Percentiles rank a stretch among this genome's conserved stretches.
Conservation (phyloP, 2,329 filamentous ascomycete genomes). For the Kalmusia sp. region DNA sequence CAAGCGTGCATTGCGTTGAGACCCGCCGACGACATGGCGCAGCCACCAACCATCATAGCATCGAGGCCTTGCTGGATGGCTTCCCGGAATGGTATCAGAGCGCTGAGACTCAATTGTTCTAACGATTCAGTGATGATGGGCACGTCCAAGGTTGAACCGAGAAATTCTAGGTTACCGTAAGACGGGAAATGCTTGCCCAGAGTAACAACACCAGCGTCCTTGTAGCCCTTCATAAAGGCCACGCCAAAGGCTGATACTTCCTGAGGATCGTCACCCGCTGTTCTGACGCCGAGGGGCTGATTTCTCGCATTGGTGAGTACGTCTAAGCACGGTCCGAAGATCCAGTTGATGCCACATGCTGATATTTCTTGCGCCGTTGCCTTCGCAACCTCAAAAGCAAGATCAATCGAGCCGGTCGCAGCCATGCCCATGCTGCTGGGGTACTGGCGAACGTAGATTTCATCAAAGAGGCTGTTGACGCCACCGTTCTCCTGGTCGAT, state of each 20-base stretch:
- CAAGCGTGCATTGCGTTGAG: conserved; percentile 97
- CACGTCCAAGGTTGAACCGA: conserved; percentile 88
- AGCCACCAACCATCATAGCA: conserved; percentile 94
- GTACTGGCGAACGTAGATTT: conserved; percentile 94
- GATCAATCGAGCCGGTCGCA: conserved; percentile 83
- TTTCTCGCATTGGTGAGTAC: conserved; percentile 92
- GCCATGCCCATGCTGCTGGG: conserved; percentile 96
- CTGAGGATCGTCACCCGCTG: conserved; percentile 90
- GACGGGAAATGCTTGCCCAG: conserved; percentile 97
- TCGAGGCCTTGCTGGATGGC: conserved; percentile 87
- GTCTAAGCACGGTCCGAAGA: conserved; percentile 91
- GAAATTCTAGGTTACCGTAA: conserved; percentile 92
- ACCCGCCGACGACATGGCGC: conserved; percentile 87
- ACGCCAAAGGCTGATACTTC: conserved; percentile 93
- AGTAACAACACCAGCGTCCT: conserved; percentile 85
- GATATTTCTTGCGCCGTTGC: conserved; percentile 92
- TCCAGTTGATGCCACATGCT: conserved; percentile 94
- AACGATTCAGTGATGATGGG: conserved; percentile 95
- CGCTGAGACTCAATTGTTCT: conserved; percentile 90
- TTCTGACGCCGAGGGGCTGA: conserved; percentile 87
- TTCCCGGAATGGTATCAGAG: conserved; percentile 88
- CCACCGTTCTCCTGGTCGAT: conserved; percentile 98
- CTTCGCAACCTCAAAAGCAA: conserved; percentile 89
- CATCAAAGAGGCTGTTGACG: conserved; percentile 95
- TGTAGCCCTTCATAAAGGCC: conserved; percentile 89